Conservation (phyloP, 441 rosid genomes). For the Populus tomentosa region DNA sequence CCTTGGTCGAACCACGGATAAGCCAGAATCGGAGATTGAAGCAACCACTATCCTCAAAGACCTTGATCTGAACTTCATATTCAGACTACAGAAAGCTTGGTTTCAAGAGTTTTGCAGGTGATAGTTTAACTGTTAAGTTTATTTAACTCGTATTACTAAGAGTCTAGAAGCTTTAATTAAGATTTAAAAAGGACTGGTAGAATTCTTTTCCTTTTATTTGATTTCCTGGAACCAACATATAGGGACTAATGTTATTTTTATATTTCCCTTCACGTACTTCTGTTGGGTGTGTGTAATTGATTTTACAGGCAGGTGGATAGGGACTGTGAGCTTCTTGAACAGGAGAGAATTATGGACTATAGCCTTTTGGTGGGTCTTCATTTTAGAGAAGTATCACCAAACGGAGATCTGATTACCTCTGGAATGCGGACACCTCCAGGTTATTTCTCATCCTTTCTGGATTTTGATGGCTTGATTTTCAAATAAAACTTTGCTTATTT, state of each 20-base stretch:
- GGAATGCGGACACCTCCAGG: conserved; percentile 17
- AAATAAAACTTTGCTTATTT: background rate
- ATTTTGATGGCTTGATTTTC: conserved; percentile 28
- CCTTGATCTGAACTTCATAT: conserved; percentile 82
- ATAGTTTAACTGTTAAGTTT: background rate
- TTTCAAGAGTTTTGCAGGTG: conserved; percentile 90
- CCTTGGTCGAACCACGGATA: conserved; percentile 81
- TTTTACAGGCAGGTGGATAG: conserved; percentile 84
- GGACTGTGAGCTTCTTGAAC: conserved; percentile 92
- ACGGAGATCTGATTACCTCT: conserved; percentile 30
- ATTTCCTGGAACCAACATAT: background rate
- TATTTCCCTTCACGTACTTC: background rate
- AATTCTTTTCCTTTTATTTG: background rate
- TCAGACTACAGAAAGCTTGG: conserved; percentile 73
- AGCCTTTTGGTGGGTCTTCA: conserved; percentile 93
- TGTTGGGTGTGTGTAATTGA: background rate
- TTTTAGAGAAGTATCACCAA: conserved; percentile 52
- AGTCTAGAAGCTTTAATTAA: background rate
- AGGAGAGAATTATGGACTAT: conserved; percentile 95
- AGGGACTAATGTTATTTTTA: background rate
- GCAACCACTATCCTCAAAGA: conserved; percentile 89
- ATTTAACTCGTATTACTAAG: background rate
- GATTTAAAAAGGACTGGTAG: background rate
- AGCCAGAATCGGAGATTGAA: conserved; percentile 75
- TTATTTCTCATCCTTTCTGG: background rate